phyloP scores from a whole-genome alignment of 768 basidiomycete genomes.

The Phaeotremella skinneri region DNA sequence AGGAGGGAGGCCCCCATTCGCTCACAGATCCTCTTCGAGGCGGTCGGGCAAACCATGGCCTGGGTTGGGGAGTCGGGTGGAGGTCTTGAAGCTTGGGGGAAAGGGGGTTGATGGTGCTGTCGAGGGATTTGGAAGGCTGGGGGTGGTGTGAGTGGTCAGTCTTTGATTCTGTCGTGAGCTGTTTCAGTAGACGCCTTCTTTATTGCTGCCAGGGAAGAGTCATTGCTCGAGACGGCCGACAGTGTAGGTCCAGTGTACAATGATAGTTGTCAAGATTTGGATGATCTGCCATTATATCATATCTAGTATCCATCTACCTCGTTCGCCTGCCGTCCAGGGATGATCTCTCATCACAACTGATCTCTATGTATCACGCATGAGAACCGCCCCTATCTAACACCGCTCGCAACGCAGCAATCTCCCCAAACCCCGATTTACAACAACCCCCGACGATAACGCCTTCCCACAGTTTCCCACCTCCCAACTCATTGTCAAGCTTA shows the following conservation, averaged over 20 bases:
- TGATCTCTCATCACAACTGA: no score
- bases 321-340: no score
- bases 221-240: no score
- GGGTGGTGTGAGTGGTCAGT: no score
- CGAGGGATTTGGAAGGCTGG: slow-evolving; percentile 7
- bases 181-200: no score
- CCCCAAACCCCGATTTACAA: slow-evolving; percentile 61
- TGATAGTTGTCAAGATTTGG: no score
- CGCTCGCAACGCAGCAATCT: slow-evolving; percentile 54
- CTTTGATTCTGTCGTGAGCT: no score
- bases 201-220: no score
- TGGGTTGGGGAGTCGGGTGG: slow-evolving; percentile 66
- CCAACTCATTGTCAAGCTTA: slow-evolving; percentile 45
- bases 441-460: slow-evolving; percentile 68
- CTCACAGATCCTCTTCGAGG: slow-evolving; percentile 55
- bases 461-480: slow-evolving; percentile 52
- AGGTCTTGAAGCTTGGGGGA: slow-evolving; percentile 54
- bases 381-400: slow-evolving; percentile 19
- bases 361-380: no score
- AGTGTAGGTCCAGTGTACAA: no score
- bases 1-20: not conserved
- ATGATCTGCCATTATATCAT: not conserved
- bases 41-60: slow-evolving; percentile 81
- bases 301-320: no score
- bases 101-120: slow-evolving; percentile 13